A percentile compares a stretch with the other conserved stretches of the same genome.
phyloP scores from a whole-genome alignment of 2,329 filamentous ascomycete species.

The Cadophora sp. region DNA sequence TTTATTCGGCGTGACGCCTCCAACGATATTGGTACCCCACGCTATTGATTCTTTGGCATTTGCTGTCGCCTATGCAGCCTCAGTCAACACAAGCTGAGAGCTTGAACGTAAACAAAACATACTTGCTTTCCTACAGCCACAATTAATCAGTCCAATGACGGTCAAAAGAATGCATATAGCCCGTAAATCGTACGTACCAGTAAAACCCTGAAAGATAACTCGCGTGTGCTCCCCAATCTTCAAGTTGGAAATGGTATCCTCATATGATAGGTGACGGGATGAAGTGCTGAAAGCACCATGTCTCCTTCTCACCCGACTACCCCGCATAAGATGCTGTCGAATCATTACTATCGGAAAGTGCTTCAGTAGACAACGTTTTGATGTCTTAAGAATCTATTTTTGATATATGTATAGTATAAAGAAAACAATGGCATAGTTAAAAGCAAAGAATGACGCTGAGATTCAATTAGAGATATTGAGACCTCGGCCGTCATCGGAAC shows the following conservation, averaged over 20 bases:
- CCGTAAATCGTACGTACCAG: constrained; percentile 51
- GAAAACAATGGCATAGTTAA: neutral
- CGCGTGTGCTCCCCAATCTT: constrained; percentile 70
- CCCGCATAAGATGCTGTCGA: constrained; percentile 29
- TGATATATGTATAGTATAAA: neutral
- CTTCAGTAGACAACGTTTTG: neutral
- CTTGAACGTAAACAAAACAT: constrained; percentile 7
- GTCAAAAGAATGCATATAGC: neutral
- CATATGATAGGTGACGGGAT: constrained; percentile 37
- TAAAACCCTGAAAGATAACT: constrained; percentile 76
- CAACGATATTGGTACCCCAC: constrained; percentile 83
- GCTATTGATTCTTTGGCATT: constrained; percentile 78
- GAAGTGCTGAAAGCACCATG: constrained; percentile 33
- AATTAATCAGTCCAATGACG: constrained; percentile 19
- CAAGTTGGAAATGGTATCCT: constrained; percentile 68
- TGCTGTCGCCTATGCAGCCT: constrained; percentile 65
- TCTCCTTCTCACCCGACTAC: constrained; percentile 20
- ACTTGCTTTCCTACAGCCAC: constrained; percentile 42
- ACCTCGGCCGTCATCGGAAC: constrained; percentile 21
- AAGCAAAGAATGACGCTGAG: neutral
- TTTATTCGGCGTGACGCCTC: constrained; percentile 75
- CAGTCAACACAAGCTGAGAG: neutral
- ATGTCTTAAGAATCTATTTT: neutral
- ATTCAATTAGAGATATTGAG: neutral
- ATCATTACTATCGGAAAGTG: constrained; percentile 21